phyloP scores from a whole-genome alignment of 345 rosid genomes.

The sweet orange (Citrus sinensis) region DNA sequence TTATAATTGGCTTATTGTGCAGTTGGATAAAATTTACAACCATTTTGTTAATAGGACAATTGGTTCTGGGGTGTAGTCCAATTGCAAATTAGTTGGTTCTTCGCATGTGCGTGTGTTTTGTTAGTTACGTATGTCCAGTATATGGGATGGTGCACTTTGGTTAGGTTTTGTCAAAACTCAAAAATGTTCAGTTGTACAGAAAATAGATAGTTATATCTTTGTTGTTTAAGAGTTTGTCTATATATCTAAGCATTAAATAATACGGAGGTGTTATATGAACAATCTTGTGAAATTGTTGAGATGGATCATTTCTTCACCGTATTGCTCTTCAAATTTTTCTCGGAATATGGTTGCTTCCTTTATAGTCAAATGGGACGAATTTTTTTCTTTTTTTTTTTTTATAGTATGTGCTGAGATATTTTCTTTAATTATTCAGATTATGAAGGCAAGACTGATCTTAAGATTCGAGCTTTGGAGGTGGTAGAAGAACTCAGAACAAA shows the following conservation, averaged over 20 bases:
- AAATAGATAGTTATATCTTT: background rate
- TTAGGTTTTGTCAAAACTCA: background rate
- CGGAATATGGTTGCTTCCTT: background rate
- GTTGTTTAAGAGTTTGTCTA: background rate
- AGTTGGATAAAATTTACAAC: background rate
- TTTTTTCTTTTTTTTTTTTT: background rate
- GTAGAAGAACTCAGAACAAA: constrained; percentile 88
- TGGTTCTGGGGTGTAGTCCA: background rate
- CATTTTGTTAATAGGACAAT: background rate
- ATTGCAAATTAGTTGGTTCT: background rate
- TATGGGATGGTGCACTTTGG: background rate
- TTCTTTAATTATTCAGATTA: constrained; percentile 46
- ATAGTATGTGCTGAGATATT: background rate
- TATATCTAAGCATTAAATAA: background rate
- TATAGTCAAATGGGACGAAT: background rate
- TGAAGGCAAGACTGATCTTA: constrained; percentile 91
- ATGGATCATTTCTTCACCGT: background rate
- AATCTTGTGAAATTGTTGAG: background rate
- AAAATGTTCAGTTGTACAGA: background rate
- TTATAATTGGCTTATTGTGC: background rate
- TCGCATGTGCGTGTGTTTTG: too few species aligned
- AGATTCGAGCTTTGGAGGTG: constrained; percentile 85
- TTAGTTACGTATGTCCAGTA: background rate
- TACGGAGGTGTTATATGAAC: background rate
- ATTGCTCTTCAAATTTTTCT: background rate